phyloP scores from a whole-genome alignment of 345 rosid species.

The Carallia pectinifolia region DNA sequence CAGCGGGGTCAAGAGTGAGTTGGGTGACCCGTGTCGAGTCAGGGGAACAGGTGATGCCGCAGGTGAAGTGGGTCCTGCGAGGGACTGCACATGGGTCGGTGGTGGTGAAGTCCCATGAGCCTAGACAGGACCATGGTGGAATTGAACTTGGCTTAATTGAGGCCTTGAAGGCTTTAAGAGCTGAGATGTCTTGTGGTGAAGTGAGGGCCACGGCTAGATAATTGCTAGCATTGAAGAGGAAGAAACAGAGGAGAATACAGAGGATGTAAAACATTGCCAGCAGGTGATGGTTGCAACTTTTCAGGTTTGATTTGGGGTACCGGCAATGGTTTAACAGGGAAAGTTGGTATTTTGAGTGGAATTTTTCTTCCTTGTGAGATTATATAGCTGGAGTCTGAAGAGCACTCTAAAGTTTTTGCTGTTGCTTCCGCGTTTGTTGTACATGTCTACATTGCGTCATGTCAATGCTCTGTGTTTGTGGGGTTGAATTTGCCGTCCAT shows the following conservation, averaged over 20 bases:
- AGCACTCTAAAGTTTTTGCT: not conserved
- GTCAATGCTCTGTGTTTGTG: not conserved
- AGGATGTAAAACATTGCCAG: not conserved
- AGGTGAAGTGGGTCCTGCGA: slow-evolving; percentile 65
- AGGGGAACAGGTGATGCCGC: slow-evolving; percentile 58
- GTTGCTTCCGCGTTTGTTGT: too few species aligned
- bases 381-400: not conserved
- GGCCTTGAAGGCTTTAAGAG: slow-evolving; percentile 60
- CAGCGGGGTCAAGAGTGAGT: slow-evolving; percentile 77
- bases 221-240: slow-evolving; percentile 2
- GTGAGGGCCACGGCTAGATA: slow-evolving; percentile 6
- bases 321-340: too few species aligned
- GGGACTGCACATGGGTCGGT: slow-evolving; percentile 66
- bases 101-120: slow-evolving; percentile 64
- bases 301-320: too few species aligned
- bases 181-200: slow-evolving; percentile 45
- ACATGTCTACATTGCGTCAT: too few species aligned
- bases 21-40: slow-evolving; percentile 52
- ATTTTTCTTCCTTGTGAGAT: not conserved
- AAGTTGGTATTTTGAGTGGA: not conserved
- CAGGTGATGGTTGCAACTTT: not conserved
- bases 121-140: slow-evolving; percentile 59
- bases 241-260: not conserved
- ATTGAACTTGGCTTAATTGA: slow-evolving; percentile 52
- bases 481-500: not conserved